Evolutionary conservation across 106 monocot species (phyloP).

Genomic region (Amphibolis antarctica): DNA sequence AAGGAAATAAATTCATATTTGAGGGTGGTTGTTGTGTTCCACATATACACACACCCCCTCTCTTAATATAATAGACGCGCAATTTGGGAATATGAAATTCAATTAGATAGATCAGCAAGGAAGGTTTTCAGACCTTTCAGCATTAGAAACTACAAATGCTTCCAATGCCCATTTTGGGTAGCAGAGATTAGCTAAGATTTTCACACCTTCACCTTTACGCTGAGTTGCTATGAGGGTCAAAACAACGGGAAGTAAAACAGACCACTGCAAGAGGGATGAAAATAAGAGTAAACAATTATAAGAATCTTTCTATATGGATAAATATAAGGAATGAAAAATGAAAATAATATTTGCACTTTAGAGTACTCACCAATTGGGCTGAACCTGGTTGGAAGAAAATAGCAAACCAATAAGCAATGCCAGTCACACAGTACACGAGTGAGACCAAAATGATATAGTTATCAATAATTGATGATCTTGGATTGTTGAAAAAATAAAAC

Average conservation of each 20-base stretch:
- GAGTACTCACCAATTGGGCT: constrained; percentile 76
- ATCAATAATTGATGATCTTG: constrained; percentile 62
- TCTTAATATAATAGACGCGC: too few species aligned
- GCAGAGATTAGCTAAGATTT: constrained; percentile 44
- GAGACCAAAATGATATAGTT: constrained; percentile 71
- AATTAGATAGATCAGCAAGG: not conserved
- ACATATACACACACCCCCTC: too few species aligned
- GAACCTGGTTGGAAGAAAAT: constrained; percentile 80
- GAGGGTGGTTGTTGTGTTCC: too few species aligned
- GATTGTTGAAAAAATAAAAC: constrained; percentile 95
- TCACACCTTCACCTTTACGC: constrained; percentile 14
- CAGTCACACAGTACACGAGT: constrained; percentile 92
- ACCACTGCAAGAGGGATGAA: constrained; percentile 58
- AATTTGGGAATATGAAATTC: too few species aligned
- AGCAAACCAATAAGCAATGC: constrained; percentile 78
- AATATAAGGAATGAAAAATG: not conserved
- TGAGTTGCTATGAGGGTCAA: constrained; percentile 76
- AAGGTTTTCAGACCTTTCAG: constrained; percentile 35
- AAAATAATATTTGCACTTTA: not conserved
- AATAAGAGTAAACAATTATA: not conserved
- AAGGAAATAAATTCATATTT: too few species aligned
- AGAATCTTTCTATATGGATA: not conserved
- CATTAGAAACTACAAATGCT: constrained; percentile 72
- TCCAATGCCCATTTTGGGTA: constrained; percentile 94
- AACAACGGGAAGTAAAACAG: constrained; percentile 78